Conservation (phyloP, 2,329 filamentous ascomycete genomes). For the Emmonsia crescens region DNA sequence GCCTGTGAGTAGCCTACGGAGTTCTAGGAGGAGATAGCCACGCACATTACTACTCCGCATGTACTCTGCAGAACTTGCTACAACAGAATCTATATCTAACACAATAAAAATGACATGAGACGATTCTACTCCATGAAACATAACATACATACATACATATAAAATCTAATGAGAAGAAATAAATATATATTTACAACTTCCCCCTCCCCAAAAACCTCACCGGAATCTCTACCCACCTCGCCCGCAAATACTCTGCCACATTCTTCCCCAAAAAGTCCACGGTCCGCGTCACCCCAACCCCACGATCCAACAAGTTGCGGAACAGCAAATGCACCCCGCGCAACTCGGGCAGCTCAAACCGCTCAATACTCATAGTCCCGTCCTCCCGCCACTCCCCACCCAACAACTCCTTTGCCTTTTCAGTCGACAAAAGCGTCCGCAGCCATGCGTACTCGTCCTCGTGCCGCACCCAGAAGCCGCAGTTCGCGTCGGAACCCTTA, state of each 20-base stretch:
- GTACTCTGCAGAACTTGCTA: neutral
- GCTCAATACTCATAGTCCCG: slow-evolving; percentile 26
- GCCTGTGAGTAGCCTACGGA: slow-evolving; percentile 16
- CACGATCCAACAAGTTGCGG: slow-evolving; percentile 28
- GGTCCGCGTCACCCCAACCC: slow-evolving; percentile 25
- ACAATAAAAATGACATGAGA: neutral
- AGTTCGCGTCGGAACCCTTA: slow-evolving; percentile 27
- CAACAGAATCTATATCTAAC: neutral
- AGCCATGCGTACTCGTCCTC: slow-evolving; percentile 23
- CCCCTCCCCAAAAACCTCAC: slow-evolving; percentile 21
- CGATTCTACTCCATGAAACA: neutral
- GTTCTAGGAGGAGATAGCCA: slow-evolving; percentile 17
- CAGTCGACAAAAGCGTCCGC: slow-evolving; percentile 15
- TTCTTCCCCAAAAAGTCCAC: slow-evolving; percentile 33
- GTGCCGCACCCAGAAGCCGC: slow-evolving; percentile 26
- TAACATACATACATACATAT: neutral
- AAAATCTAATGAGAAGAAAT: neutral
- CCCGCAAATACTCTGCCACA: slow-evolving; percentile 28
- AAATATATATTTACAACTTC: slow-evolving; percentile 15
- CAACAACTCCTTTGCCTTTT: slow-evolving; percentile 15
- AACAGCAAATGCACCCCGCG: slow-evolving; percentile 31
- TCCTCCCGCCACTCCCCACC: slow-evolving; percentile 16
- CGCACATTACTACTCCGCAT: neutral
- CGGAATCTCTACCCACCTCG: slow-evolving; percentile 27
- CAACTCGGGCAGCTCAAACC: slow-evolving; percentile 38